Evolutionary conservation across 2,329 filamentous ascomycete species (phyloP).

Genomic region (Colletotrichum sp.): DNA sequence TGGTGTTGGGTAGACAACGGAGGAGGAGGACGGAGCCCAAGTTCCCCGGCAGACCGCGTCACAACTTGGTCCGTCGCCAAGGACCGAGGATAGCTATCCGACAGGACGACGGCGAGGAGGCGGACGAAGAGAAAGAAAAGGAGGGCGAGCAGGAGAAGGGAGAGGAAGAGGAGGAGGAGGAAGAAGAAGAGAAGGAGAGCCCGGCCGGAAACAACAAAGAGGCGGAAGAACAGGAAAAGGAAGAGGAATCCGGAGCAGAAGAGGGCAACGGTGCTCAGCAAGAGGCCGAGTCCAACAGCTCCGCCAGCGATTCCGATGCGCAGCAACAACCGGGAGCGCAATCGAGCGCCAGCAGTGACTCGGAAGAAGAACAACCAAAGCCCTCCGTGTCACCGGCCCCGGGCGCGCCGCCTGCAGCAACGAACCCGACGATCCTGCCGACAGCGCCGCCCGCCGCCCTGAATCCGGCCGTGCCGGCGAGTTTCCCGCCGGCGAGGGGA

Average conservation of each 20-base stretch:
- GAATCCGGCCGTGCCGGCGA: neutral
- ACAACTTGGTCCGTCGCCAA: neutral
- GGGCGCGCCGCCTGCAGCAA: neutral
- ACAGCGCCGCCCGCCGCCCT: neutral
- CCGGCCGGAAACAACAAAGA: neutral
- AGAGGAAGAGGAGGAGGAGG: neutral
- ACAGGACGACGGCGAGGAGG: neutral
- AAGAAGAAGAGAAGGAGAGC: neutral
- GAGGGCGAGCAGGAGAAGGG: neutral
- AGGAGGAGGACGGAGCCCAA: neutral
- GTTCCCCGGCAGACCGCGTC: constrained; percentile 12
- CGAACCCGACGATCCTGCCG: neutral
- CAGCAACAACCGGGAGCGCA: neutral
- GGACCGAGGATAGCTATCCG: neutral
- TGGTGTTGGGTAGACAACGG: neutral
- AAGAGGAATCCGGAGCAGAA: neutral
- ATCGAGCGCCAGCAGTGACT: constrained; percentile 2
- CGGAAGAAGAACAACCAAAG: neutral
- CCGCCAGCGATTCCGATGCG: neutral
- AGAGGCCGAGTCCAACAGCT: neutral
- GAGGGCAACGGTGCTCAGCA: neutral
- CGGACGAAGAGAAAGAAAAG: constrained; percentile 4
- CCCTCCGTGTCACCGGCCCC: neutral
- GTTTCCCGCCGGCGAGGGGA: neutral
- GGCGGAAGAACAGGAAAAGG: neutral